Base-by-base conservation (phyloP, 768 basidiomycete species). In the Lactarius sp. region DNA sequence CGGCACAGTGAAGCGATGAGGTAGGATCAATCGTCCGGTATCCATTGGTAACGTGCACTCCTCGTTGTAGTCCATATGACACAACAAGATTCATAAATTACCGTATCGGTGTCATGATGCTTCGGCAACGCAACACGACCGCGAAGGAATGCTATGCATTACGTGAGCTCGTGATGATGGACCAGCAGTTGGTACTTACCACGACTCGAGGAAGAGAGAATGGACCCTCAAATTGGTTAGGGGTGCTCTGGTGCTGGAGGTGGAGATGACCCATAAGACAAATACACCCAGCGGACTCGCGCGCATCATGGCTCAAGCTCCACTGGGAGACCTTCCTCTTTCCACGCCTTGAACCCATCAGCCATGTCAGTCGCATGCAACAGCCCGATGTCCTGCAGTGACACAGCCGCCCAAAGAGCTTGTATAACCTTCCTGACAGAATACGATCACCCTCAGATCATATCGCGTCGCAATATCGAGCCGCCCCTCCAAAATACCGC, bases 261-360 rank as follows among this genome's bases (percentile, higher is more conserved):
- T 33, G n/a, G 44, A 33, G 42, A 9, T 47, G 31, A 13, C n/a
- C 10, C 12, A 44, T 4, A 47, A 22, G 16, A 16, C 31, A 7
- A 14, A 27, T 42, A 33, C 51, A 60, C 18, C 27, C 44, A 44
- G 37, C 13, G 13, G 16, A 33, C 61, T 42, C 22, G 22, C 49
- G 9, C 33, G 10, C 39, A 14, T 41, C 57, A 64, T n/a, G 63
- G 13, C 20, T 60, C 59, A 31, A 64, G 22, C 39, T 72, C 70
- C 12, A 69, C 76, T n/a, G 88, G 87, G 13, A 92, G 73, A 0
- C 85, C 83, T 14, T 81, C 86, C 3, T 79, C 80, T 72, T 78
- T 84, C 90, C 90, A 92, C 0, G 85, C 87, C 22, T 80, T 77
- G 72, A 81, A 87, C 13, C 90, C 90, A 1, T 90, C 90, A 58